Conservation (phyloP, 2,329 filamentous ascomycete genomes). For the Penicillium sp. region DNA sequence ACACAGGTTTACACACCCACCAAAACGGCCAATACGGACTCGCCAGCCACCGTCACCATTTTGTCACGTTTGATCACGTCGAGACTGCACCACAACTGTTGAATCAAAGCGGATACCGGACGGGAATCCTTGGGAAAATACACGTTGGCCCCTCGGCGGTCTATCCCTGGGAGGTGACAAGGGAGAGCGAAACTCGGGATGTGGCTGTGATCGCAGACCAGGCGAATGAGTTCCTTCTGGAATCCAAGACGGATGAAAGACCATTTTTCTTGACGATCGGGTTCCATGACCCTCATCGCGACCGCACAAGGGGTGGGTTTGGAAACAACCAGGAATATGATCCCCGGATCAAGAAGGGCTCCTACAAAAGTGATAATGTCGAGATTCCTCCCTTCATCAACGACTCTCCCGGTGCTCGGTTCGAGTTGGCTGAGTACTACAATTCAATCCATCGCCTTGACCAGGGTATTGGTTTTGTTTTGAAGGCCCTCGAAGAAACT, state of each 20-base stretch:
- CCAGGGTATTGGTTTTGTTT: conserved; percentile 44
- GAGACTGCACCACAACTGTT: conserved; percentile 46
- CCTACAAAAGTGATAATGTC: conserved; percentile 37
- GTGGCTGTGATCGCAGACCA: conserved; percentile 44
- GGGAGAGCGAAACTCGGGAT: conserved; percentile 48
- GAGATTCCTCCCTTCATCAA: conserved; percentile 45
- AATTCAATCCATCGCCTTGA: conserved; percentile 47
- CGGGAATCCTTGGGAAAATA: conserved; percentile 52
- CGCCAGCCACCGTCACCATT: conserved; percentile 40
- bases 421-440: conserved; percentile 49
- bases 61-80: conserved; percentile 48
- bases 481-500: conserved; percentile 35
- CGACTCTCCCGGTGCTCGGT: conserved; percentile 43
- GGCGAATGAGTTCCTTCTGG: conserved; percentile 41
- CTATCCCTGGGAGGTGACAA: conserved; percentile 48
- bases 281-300: conserved; percentile 51
- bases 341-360: conserved; percentile 23
- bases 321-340: conserved; percentile 43
- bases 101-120: conserved; percentile 44
- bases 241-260: conserved; percentile 29
- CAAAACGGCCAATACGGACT: conserved; percentile 53
- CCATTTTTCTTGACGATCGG: conserved; percentile 52
- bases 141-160: conserved; percentile 47
- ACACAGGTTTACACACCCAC: conserved; percentile 51
- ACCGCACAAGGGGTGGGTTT: conserved; percentile 44